Conservation (phyloP, 768 basidiomycete species). For the Coprinellus aureogranulatus region DNA sequence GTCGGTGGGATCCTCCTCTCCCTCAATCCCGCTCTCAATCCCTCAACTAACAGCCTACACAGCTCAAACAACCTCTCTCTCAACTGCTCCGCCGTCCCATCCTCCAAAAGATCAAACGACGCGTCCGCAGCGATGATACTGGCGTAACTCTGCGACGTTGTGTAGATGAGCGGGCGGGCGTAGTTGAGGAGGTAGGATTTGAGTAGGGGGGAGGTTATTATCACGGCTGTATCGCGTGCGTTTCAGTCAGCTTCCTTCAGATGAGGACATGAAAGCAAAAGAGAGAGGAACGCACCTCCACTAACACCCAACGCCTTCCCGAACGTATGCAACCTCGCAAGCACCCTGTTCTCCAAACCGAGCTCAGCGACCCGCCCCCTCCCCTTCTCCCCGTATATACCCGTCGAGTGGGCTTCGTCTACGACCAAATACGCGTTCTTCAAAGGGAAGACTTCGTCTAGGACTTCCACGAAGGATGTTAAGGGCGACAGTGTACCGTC, state of each 20-base stretch:
- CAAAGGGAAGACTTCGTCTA: constrained; percentile 60
- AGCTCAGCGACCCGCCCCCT: constrained; percentile 69
- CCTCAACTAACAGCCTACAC: too few relatives aligned
- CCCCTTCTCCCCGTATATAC: constrained; percentile 79
- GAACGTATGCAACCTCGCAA: constrained; percentile 85
- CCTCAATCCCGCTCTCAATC: too few relatives aligned
- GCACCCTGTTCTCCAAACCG: constrained; percentile 68
- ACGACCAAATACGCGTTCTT: constrained; percentile 75
- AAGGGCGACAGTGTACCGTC: constrained; percentile 90
- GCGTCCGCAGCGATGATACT: constrained; percentile 74
- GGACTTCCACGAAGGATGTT: constrained; percentile 53
- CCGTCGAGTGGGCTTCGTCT: constrained; percentile 93
- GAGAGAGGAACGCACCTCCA: constrained; percentile 67
- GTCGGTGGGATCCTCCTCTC: too few relatives aligned
- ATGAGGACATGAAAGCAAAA: neutral
- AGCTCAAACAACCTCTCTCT: too few relatives aligned
- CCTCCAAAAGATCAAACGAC: constrained; percentile 75
- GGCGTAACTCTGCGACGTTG: constrained; percentile 76
- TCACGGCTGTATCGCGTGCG: constrained; percentile 56
- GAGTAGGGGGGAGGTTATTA: constrained; percentile 69
- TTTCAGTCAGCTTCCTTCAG: neutral
- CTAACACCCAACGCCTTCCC: constrained; percentile 86
- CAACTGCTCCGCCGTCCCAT: constrained; percentile 62
- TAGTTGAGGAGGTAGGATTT: constrained; percentile 89
- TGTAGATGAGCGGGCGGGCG: constrained; percentile 88